Evolutionary conservation across 306 rosid genomes (phyloP), one percentile per base, ranked within the genome.

Genomic region (Dryas octopetala): DNA sequence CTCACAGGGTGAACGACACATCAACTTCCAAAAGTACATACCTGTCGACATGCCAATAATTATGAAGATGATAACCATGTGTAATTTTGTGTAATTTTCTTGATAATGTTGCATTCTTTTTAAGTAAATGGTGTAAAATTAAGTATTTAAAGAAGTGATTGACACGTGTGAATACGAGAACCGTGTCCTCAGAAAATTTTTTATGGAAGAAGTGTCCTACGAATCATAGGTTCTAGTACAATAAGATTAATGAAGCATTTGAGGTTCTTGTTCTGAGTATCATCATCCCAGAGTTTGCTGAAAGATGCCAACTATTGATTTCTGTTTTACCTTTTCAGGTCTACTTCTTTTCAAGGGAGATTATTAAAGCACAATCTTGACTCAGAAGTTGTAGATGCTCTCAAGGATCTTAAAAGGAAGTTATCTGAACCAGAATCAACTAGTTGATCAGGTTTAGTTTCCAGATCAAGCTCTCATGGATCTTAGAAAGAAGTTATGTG

Each of bases 341-440:
- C 98, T 32, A 70, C 82, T 19, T 88, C 96, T 57, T 93, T 93
- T 83, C 94, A 89, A 80, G 97, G 94, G 67, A 89, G 78, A 80
- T 59, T 93, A 66, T 79, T 93, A 70, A 91, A 91, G 87, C 98
- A 94, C 85, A 91, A 90, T 88, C 98, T 91, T 14, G 90, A 88
- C 84, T 77, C 95, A 32, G 90, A 94, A 77, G 96, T 94, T 28
- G 97, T 94, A 68, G 94, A 85, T 76, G 96, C 97, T 54, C 89
- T 94, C 70, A 87, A 85, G 85, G 85, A 87, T 85, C 88, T 94
- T 75, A 89, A 86, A 78, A 85, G 76, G 78, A 78, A 91, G 68
- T 85, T 94, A 66, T 81, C 89, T 7, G 88, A 89, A 66, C 75
- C 84, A 60, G 87, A 89, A 63, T 75, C 73, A 57, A 88, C 84